Evolutionary conservation across 2,329 filamentous ascomycete genomes (phyloP).

Genomic region (Penicillium griseofulvum): DNA sequence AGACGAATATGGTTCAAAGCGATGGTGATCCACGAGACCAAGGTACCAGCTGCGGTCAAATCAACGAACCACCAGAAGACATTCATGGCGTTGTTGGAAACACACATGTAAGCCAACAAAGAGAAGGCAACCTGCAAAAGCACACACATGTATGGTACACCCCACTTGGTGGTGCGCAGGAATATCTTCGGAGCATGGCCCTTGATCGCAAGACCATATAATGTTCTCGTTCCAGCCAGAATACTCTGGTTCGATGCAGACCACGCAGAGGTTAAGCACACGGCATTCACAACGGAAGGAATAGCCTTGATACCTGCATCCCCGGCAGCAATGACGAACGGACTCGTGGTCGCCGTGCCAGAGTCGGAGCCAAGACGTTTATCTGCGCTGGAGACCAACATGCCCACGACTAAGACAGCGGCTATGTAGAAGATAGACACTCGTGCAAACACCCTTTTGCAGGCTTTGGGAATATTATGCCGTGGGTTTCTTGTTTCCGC

Average conservation of each 20-base stretch:
- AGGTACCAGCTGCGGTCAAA: slow-evolving; percentile 60
- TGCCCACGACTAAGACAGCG: slow-evolving; percentile 57
- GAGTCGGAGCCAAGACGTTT: slow-evolving; percentile 18
- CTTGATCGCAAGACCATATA: slow-evolving; percentile 50
- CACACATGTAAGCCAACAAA: slow-evolving; percentile 47
- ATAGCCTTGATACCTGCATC: slow-evolving; percentile 66
- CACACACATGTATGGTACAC: slow-evolving; percentile 47
- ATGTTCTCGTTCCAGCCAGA: slow-evolving; percentile 52
- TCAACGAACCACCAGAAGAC: slow-evolving; percentile 66
- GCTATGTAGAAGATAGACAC: slow-evolving; percentile 59
- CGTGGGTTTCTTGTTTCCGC: slow-evolving; percentile 56
- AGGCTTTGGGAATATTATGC: slow-evolving; percentile 54
- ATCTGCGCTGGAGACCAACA: slow-evolving; percentile 59
- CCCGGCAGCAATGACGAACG: slow-evolving; percentile 70
- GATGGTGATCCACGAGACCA: slow-evolving; percentile 63
- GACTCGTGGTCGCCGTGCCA: slow-evolving; percentile 41
- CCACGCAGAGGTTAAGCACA: slow-evolving; percentile 70
- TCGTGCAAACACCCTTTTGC: slow-evolving; percentile 55
- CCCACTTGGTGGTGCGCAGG: slow-evolving; percentile 33
- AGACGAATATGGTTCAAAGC: slow-evolving; percentile 61
- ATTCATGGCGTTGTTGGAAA: slow-evolving; percentile 52
- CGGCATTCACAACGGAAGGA: slow-evolving; percentile 71
- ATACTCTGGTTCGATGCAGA: slow-evolving; percentile 68
- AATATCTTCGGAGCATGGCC: slow-evolving; percentile 54
- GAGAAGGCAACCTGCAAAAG: slow-evolving; percentile 42